Base-by-base conservation (phyloP, 108 stramenopile genomes). In the Pseudonitzschia delicatissima region DNA sequence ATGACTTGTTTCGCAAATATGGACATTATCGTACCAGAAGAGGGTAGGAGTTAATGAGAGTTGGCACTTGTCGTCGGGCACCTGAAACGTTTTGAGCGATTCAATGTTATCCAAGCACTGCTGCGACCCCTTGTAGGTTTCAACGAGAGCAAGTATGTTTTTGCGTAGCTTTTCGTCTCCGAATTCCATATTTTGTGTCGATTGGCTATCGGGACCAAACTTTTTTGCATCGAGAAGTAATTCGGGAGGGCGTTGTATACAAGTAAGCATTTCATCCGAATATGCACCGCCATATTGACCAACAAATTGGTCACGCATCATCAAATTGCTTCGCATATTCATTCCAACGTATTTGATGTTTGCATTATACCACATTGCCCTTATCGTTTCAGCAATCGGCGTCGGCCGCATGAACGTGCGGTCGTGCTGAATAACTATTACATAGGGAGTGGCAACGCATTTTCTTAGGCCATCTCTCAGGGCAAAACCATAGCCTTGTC, bases 341-440 rank as follows among this genome's bases (percentile, higher is more conserved):
- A 89, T 77, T 1, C 87, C 87, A 2, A 94, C 90, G 61, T 91
- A 94, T 66, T 90, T 87, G 66, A 71, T 67, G 9, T 49, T 63
- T 1, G 62, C 66, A 74, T 86, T 69, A 26, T 73, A 64, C 72
- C 71, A 77, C 84, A 93, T 93, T 61, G 86, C 68, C 35, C 45
- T 18, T 1, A 93, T 44, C 2, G 82, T 83, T 53, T 83, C 79
- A 27, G 33, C 40, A 1, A 87, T 70, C 0, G 92, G 92, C 23
- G 85, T 81, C 0, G 79, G 72, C 9, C 93, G 53, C 88, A 94
- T 90, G 50, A 94, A 90, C 5, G 87, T 91, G 8, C 93, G 86
- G 74, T 94, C 93, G 48, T 94, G 93, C 73, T 94, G 93, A 69
- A 94, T 91, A 21, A 94, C 93, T 71, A 86, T 87, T 0, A 90